Base-by-base conservation (phyloP, 331 rosid genomes). In the Pyracantha coccinea region DNA sequence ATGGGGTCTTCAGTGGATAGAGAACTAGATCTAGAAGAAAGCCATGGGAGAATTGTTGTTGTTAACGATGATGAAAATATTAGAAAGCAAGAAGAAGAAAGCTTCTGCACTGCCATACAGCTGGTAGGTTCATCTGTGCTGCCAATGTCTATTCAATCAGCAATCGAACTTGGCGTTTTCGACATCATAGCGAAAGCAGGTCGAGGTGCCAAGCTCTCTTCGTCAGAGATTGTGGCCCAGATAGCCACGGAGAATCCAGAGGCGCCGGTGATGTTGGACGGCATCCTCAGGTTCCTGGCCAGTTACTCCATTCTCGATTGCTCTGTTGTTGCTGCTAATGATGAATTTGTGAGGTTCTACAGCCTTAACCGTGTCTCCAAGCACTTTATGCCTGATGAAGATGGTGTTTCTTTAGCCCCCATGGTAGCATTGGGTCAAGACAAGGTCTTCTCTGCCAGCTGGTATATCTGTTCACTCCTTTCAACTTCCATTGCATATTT, bases 321-420 rank as follows among this genome's bases (percentile, higher is more conserved):
- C 55, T 50, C 55, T 50, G 55, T 50, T 50, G 55, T 50, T 50
- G n/a, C 55, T 16, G 55, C 55, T 15, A 17, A 50, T 50, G 55
- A 50, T 50, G 55, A 50, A 17, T 50, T 50, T 50, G 17, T 13
- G 55, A 50, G 55, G 55, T 17, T 50, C 54, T 47, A 47, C 54
- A 50, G 55, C 55, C 55, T 50, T 15, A 5, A 15, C 16, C 20
- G n/a, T 50, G 55, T 50, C n/a, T 50, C 55, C 19, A 50, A 50
- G 55, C n/a, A 50, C 20, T 50, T 50, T 50, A 19, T 50, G 55
- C 17, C 17, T 14, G 16, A 72, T 27, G 72, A 23, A 74, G 85
- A 80, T 69, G 88, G 72, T 7, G 84, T 71, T 68, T 80, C 88
- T 0, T 28, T 86, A 6, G 85, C 74, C 7, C 81, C 82, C 31